phyloP scores from a whole-genome alignment of 73 alveolate genomes.

The Uronychia binucleata region DNA sequence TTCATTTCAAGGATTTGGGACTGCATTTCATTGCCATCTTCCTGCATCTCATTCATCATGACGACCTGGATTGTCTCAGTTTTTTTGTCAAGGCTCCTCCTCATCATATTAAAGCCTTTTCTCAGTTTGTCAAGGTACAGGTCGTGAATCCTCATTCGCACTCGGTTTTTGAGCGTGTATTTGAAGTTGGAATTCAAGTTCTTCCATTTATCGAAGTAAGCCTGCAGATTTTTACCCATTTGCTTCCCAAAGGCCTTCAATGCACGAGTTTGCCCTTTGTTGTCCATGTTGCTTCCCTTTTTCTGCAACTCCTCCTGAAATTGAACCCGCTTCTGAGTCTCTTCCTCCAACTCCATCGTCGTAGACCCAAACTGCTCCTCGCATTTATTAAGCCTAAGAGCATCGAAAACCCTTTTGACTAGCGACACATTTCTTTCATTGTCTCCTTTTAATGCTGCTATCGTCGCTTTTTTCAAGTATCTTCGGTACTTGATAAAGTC shows the following conservation, averaged over 20 bases:
- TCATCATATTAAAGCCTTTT: neutral
- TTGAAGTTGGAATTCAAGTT: neutral
- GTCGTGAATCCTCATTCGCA: neutral
- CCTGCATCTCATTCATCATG: neutral
- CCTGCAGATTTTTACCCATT: neutral
- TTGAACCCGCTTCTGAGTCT: conserved; percentile 8
- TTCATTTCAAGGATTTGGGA: neutral
- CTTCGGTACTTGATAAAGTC: conserved; percentile 16
- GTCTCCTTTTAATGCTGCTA: conserved; percentile 6
- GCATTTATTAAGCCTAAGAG: conserved; percentile 15
- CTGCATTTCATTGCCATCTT: neutral
- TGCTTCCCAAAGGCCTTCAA: neutral
- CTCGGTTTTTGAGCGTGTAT: neutral
- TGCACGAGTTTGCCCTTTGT: neutral
- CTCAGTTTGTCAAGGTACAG: neutral
- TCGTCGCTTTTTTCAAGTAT: conserved; percentile 11
- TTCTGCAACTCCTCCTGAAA: too few species aligned
- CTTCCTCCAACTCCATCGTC: neutral
- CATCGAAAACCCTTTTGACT: conserved; percentile 35
- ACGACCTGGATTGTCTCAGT: neutral
- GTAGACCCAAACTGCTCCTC: conserved; percentile 11
- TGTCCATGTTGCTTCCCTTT: too few species aligned
- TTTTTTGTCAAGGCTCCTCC: neutral
- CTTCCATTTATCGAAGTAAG: neutral
- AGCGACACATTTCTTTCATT: neutral